phyloP scores from a whole-genome alignment of 352 stramenopile genomes.

The Phytophthora europaea region DNA sequence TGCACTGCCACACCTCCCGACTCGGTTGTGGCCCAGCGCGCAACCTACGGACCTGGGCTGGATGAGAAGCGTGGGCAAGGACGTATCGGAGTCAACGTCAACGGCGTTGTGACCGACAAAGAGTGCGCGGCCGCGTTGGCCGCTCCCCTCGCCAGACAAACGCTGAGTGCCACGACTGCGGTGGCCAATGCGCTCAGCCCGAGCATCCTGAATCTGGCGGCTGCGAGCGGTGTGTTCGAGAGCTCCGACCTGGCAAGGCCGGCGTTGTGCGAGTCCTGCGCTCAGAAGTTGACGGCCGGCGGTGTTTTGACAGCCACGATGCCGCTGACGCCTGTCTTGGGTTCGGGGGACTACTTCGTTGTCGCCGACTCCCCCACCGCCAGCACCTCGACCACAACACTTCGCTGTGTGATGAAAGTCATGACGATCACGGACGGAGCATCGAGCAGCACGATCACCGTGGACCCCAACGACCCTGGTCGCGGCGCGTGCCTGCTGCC shows the following conservation, averaged over 20 bases:
- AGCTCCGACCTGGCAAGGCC: slow-evolving; percentile 37
- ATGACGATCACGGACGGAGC: not conserved
- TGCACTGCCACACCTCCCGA: slow-evolving; percentile 41
- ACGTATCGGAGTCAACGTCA: slow-evolving; percentile 49
- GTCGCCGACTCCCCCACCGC: slow-evolving; percentile 58
- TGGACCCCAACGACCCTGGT: slow-evolving; percentile 37
- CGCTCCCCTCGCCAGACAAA: slow-evolving; percentile 58
- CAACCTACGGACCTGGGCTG: slow-evolving; percentile 62
- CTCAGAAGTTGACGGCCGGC: slow-evolving; percentile 55
- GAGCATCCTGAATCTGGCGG: slow-evolving; percentile 55
- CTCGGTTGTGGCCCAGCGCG: slow-evolving; percentile 37
- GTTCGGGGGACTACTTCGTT: slow-evolving; percentile 61
- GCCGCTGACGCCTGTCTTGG: slow-evolving; percentile 33
- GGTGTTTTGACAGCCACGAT: slow-evolving; percentile 55
- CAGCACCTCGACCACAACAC: slow-evolving; percentile 7
- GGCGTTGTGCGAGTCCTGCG: slow-evolving; percentile 62
- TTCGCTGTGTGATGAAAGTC: slow-evolving; percentile 65
- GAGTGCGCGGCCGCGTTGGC: slow-evolving; percentile 60
- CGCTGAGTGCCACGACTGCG: slow-evolving; percentile 44
- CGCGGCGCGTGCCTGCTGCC: slow-evolving; percentile 54
- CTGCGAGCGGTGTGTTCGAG: slow-evolving; percentile 43
- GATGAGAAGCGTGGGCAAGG: slow-evolving; percentile 61
- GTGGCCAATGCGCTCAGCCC: slow-evolving; percentile 39
- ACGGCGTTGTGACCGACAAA: slow-evolving; percentile 39
- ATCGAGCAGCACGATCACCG: slow-evolving; percentile 32